A percentile compares a stretch with the other conserved stretches of the same genome.
Evolutionary conservation across 345 rosid species (phyloP).

Genomic region (Litchi chinensis): DNA sequence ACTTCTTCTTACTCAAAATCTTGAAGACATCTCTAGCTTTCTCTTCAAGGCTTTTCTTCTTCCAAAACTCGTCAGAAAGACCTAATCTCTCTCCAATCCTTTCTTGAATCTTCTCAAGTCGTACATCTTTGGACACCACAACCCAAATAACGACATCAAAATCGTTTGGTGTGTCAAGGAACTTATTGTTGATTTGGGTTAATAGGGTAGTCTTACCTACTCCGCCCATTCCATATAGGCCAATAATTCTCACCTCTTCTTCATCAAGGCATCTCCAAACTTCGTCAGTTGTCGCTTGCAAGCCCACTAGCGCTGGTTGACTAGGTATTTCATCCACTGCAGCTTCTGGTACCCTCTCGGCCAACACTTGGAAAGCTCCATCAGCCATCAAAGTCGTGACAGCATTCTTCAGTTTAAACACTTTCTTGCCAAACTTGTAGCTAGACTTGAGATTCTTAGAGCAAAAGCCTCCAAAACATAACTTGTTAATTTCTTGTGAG

Average conservation of each 20-base stretch:
- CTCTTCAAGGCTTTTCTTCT: not conserved
- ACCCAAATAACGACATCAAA: constrained; percentile 14
- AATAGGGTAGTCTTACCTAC: constrained; percentile 19
- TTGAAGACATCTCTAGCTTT: not conserved
- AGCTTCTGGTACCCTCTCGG: not conserved
- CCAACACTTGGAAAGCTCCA: not conserved
- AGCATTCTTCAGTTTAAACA: not conserved
- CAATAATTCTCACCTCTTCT: not conserved
- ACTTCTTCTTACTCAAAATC: not conserved
- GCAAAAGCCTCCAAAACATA: not conserved
- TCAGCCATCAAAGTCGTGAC: not conserved
- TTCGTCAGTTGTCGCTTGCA: not conserved
- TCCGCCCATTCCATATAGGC: constrained; percentile 16
- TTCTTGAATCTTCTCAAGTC: constrained; percentile 1
- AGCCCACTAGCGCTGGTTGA: not conserved
- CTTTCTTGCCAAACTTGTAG: not conserved
- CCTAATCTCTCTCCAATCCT: not conserved
- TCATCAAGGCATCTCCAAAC: constrained; percentile 14
- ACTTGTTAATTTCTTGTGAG: not conserved
- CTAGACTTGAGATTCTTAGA: not conserved
- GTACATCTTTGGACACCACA: not conserved
- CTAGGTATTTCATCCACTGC: not conserved
- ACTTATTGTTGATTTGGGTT: constrained; percentile 7
- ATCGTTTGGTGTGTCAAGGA: not conserved
- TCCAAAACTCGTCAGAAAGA: not conserved